A percentile compares a stretch with the other conserved stretches of the same genome.
These are phyloP conservation scores for Tympanopsis confertula DNA, from an alignment of 2,329 filamentous ascomycete genomes.

Conservation along the genomic window DNA sequence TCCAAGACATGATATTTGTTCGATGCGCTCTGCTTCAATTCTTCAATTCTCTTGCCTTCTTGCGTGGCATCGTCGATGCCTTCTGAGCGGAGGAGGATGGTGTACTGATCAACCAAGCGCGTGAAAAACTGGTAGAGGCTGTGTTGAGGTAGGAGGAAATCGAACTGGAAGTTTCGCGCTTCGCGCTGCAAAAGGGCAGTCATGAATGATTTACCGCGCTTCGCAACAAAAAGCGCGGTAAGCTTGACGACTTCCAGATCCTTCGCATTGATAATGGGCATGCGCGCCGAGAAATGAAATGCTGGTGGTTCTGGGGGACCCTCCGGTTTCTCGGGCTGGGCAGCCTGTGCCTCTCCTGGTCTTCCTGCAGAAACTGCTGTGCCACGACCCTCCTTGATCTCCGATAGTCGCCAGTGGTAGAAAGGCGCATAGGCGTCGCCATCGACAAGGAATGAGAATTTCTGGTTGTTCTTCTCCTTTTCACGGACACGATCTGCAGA, in stretches of 20 bases:
- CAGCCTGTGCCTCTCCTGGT: conserved; percentile 28
- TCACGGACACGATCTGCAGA: conserved; percentile 36
- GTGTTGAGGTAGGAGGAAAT: conserved; percentile 57
- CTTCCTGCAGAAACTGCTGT: conserved; percentile 40
- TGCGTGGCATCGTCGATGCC: background rate
- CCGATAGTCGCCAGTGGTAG: conserved; percentile 51
- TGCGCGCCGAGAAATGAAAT: conserved; percentile 56
- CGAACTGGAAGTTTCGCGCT: conserved; percentile 55
- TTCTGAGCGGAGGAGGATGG: conserved; percentile 7
- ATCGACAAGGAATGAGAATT: conserved; percentile 47
- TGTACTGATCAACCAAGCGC: conserved; percentile 55
- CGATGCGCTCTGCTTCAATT: conserved; percentile 33
- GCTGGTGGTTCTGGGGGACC: conserved; percentile 49
- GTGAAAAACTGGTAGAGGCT: conserved; percentile 58
- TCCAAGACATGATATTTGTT: conserved; percentile 73
- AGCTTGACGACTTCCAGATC: conserved; percentile 50
- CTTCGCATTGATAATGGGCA: conserved; percentile 61
- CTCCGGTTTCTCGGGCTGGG: conserved; percentile 39
- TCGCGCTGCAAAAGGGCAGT: conserved; percentile 54
- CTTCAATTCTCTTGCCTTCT: background rate
- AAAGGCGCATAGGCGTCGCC: conserved; percentile 50
- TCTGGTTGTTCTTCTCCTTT: conserved; percentile 42
- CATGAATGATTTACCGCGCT: conserved; percentile 53
- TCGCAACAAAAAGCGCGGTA: conserved; percentile 17
- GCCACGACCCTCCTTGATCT: conserved; percentile 48